Evolutionary conservation across 2,329 filamentous ascomycete species (phyloP).

Genomic region (Ceratocystis diversiconidia): DNA sequence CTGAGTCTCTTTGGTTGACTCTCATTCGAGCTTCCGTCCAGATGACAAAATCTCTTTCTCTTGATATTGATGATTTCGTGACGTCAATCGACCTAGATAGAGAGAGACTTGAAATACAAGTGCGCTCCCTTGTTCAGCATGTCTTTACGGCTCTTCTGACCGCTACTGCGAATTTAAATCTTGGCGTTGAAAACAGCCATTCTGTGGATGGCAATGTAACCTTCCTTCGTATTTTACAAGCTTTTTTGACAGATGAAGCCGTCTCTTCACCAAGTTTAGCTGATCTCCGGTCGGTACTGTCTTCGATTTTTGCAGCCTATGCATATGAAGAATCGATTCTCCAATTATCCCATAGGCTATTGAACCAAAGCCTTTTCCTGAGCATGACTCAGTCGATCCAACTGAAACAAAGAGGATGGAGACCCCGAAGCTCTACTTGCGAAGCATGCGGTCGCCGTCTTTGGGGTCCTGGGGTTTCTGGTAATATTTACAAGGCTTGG

Average conservation of each 20-base stretch:
- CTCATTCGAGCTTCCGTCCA: constrained; percentile 47
- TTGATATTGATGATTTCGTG: constrained; percentile 21
- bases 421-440: constrained; percentile 72
- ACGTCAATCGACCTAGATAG: constrained; percentile 32
- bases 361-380: constrained; percentile 79
- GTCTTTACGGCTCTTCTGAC: constrained; percentile 77
- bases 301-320: constrained; percentile 88
- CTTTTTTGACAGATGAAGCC: constrained; percentile 74
- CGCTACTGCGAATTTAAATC: constrained; percentile 37
- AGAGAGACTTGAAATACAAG: constrained; percentile 47
- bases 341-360: constrained; percentile 65
- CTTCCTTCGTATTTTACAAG: constrained; percentile 77
- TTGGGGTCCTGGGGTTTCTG: constrained; percentile 78
- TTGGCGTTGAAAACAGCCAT: not conserved
- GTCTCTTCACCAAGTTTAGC: constrained; percentile 71
- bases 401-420: constrained; percentile 74
- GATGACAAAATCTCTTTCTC: constrained; percentile 30
- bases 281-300: constrained; percentile 70
- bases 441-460: constrained; percentile 69
- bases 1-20: constrained; percentile 46
- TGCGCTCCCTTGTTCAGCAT: constrained; percentile 74
- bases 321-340: constrained; percentile 88
- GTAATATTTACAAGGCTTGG: constrained; percentile 69
- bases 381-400: constrained; percentile 62
- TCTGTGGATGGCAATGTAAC: constrained; percentile 45